Conservation (phyloP, 2,329 filamentous ascomycete genomes). For the Onygenales sp. region DNA sequence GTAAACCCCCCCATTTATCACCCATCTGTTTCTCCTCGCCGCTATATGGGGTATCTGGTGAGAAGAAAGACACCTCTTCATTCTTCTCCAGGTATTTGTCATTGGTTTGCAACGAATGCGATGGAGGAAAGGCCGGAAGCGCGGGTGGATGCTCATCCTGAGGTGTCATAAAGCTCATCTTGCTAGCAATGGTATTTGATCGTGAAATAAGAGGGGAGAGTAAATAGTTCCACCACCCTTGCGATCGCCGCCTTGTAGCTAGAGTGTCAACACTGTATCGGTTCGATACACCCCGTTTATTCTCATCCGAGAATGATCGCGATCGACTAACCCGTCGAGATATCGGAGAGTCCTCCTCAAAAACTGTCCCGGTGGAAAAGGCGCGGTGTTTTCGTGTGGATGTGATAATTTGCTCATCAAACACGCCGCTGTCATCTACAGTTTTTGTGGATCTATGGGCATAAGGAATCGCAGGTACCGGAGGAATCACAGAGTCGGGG, state of each 20-base stretch:
- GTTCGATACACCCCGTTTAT: slow-evolving; percentile 20
- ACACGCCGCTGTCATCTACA: slow-evolving; percentile 8
- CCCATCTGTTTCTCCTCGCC: slow-evolving; percentile 7
- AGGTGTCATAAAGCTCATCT: slow-evolving; percentile 15
- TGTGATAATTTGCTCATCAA: slow-evolving; percentile 11
- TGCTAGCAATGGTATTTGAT: slow-evolving; percentile 23
- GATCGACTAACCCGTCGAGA: slow-evolving; percentile 8
- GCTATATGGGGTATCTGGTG: slow-evolving; percentile 22
- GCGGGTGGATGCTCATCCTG: slow-evolving; percentile 16
- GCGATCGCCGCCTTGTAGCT: slow-evolving; percentile 30
- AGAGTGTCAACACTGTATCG: slow-evolving; percentile 27
- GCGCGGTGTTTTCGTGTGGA: slow-evolving; percentile 20
- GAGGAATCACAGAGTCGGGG: slow-evolving; percentile 21
- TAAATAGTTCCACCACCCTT: slow-evolving; percentile 42
- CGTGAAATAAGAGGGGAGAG: slow-evolving; percentile 35
- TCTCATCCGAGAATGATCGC: slow-evolving; percentile 21
- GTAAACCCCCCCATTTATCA: slow-evolving; percentile 7
- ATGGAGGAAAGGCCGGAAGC: slow-evolving; percentile 15
- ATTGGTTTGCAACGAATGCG: not conserved
- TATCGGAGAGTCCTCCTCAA: slow-evolving; percentile 22
- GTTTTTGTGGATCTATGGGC: slow-evolving; percentile 16
- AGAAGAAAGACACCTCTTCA: slow-evolving; percentile 22
- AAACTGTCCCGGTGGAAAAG: slow-evolving; percentile 26
- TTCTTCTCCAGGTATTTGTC: slow-evolving; percentile 12
- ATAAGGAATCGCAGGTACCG: slow-evolving; percentile 32